Evolutionary conservation across 2,329 filamentous ascomycete species (phyloP).

Genomic region (Diplodia seriata): DNA sequence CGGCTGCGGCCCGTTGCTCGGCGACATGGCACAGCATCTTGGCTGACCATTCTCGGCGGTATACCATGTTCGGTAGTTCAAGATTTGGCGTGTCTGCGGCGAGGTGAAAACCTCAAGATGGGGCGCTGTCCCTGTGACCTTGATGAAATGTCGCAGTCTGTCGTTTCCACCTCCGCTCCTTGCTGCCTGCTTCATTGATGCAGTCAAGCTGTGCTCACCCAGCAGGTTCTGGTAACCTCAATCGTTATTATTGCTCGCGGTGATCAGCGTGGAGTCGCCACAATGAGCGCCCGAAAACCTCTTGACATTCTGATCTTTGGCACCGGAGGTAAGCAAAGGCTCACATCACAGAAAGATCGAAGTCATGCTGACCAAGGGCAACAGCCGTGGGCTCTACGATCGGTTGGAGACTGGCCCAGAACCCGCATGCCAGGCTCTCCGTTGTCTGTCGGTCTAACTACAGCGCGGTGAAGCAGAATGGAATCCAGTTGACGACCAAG

Average conservation of each 20-base stretch:
- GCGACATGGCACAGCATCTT: background rate
- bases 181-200: background rate
- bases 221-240: constrained; percentile 3
- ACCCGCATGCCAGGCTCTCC: constrained; percentile 35
- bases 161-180: constrained; percentile 27
- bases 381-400: constrained; percentile 38
- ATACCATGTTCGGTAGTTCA: constrained; percentile 10
- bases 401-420: constrained; percentile 39
- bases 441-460: constrained; percentile 39
- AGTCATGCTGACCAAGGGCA: background rate
- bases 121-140: background rate
- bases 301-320: constrained; percentile 31
- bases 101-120: constrained; percentile 15
- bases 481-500: constrained; percentile 36
- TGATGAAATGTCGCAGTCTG: background rate
- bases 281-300: constrained; percentile 21
- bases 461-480: constrained; percentile 33
- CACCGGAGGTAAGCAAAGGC: constrained; percentile 25
- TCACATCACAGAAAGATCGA: background rate
- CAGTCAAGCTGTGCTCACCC: background rate
- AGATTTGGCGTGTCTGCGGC: background rate
- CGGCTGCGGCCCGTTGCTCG: constrained; percentile 17
- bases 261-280: background rate
- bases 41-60: constrained; percentile 12
- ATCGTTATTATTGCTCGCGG: background rate